phyloP scores from a whole-genome alignment of 805 yeast genomes.

The Brettanomyces sp. region DNA sequence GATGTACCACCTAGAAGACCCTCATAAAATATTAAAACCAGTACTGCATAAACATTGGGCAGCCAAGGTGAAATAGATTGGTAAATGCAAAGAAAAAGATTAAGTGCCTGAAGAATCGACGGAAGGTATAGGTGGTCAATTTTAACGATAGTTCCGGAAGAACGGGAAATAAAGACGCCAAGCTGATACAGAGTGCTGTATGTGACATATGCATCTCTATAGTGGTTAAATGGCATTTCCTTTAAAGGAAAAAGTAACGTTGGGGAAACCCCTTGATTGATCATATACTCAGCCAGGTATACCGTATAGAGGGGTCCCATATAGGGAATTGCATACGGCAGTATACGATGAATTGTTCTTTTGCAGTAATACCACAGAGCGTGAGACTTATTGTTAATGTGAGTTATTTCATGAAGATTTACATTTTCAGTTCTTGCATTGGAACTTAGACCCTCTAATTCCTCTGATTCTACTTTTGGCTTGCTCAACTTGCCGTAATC shows the following conservation, averaged over 20 bases:
- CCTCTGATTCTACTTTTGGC: background rate
- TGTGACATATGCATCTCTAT: constrained; percentile 82
- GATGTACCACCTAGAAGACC: constrained; percentile 87
- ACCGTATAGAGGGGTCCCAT: constrained; percentile 82
- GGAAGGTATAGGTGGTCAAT: constrained; percentile 50
- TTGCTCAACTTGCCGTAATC: background rate
- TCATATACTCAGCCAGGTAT: constrained; percentile 76
- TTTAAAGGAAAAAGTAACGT: constrained; percentile 72
- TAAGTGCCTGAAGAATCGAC: constrained; percentile 57
- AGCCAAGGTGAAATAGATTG: constrained; percentile 59
- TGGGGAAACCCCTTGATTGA: constrained; percentile 89
- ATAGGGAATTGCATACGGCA: constrained; percentile 47
- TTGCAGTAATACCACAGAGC: constrained; percentile 7
- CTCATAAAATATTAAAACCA: constrained; percentile 69
- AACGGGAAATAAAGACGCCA: constrained; percentile 87
- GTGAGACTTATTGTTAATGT: background rate
- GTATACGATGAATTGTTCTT: constrained; percentile 25
- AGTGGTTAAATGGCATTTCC: constrained; percentile 57
- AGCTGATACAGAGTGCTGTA: constrained; percentile 85
- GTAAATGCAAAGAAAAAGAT: constrained; percentile 44
- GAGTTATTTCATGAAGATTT: background rate
- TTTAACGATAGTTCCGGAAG: constrained; percentile 63
- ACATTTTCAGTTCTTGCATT: background rate
- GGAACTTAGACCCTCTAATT: background rate
- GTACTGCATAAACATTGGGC: constrained; percentile 51